Percentiles rank a stretch among this genome's conserved stretches.
These are phyloP conservation scores for Grigorovia yakushimaensis DNA, from an alignment of 805 yeast genomes.

Conservation along the genomic window DNA sequence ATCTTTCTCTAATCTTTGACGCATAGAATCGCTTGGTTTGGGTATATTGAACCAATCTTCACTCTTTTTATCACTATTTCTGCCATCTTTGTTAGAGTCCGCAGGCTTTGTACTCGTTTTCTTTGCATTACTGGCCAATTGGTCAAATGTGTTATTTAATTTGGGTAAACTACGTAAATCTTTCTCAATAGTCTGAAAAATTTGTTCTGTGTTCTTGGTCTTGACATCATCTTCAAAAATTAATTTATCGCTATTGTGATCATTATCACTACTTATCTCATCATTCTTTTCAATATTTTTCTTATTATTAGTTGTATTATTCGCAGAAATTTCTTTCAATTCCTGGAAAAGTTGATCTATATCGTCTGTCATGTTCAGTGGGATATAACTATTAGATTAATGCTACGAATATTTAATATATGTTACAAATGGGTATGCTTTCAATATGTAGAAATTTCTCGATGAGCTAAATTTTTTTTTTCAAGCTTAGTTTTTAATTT, in stretches of 20 bases:
- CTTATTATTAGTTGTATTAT: not conserved
- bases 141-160: constrained; percentile 23
- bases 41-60: constrained; percentile 76
- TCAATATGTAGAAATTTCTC: too few relatives aligned
- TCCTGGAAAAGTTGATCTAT: not conserved
- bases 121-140: constrained; percentile 7
- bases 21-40: constrained; percentile 61
- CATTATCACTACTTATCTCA: not conserved
- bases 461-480: not conserved
- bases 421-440: not conserved
- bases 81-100: not conserved
- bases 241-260: constrained; percentile 8
- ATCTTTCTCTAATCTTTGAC: constrained; percentile 54
- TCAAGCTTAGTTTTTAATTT: too few relatives aligned
- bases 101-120: not conserved
- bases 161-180: constrained; percentile 22
- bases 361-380: not conserved
- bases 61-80: not conserved
- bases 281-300: not conserved
- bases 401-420: too few relatives aligned
- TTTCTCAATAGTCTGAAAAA: constrained; percentile 24
- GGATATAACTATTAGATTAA: too few relatives aligned
- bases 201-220: constrained; percentile 12
- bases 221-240: constrained; percentile 9
- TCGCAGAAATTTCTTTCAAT: not conserved